Evolutionary conservation across 768 basidiomycete genomes (phyloP).

Genomic region (Leucocoprinus birnbaumii): DNA sequence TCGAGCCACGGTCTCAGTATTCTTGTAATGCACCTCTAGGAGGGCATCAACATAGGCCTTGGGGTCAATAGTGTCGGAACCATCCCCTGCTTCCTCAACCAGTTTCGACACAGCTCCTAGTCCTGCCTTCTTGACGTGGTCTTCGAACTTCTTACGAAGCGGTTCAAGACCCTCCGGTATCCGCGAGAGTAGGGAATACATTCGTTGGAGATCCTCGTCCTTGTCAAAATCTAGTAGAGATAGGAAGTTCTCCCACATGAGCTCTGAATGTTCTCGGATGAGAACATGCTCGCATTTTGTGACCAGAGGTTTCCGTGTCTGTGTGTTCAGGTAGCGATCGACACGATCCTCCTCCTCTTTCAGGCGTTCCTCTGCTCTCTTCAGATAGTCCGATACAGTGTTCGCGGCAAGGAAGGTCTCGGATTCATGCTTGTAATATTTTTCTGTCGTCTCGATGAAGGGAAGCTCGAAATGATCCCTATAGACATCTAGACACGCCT

Average conservation of each 20-base stretch:
- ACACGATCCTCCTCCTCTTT: slow-evolving; percentile 95
- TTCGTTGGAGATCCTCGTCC: slow-evolving; percentile 90
- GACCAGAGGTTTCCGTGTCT: slow-evolving; percentile 79
- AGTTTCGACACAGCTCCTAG: slow-evolving; percentile 77
- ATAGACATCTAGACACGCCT: slow-evolving; percentile 92
- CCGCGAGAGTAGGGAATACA: slow-evolving; percentile 90
- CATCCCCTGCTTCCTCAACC: slow-evolving; percentile 52
- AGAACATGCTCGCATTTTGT: slow-evolving; percentile 89
- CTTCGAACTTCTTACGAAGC: slow-evolving; percentile 87
- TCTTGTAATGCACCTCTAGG: slow-evolving; percentile 89
- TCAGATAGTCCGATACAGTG: slow-evolving; percentile 91
- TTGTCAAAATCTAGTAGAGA: slow-evolving; percentile 87
- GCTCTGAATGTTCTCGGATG: slow-evolving; percentile 78
- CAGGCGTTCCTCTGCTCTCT: slow-evolving; percentile 89
- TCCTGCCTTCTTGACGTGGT: slow-evolving; percentile 92
- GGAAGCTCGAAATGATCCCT: slow-evolving; percentile 85
- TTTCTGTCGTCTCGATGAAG: slow-evolving; percentile 86
- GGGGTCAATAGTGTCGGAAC: slow-evolving; percentile 72
- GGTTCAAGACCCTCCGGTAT: slow-evolving; percentile 91
- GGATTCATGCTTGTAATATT: slow-evolving; percentile 91
- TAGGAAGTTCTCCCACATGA: slow-evolving; percentile 95
- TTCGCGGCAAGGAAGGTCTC: slow-evolving; percentile 86
- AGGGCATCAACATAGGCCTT: slow-evolving; percentile 94
- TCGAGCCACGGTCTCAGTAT: slow-evolving; percentile 81
- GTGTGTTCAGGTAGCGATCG: slow-evolving; percentile 88